Evolutionary conservation across 345 rosid genomes (phyloP), one percentile per base, ranked within the genome.

Genomic region (Syzygium jambos): DNA sequence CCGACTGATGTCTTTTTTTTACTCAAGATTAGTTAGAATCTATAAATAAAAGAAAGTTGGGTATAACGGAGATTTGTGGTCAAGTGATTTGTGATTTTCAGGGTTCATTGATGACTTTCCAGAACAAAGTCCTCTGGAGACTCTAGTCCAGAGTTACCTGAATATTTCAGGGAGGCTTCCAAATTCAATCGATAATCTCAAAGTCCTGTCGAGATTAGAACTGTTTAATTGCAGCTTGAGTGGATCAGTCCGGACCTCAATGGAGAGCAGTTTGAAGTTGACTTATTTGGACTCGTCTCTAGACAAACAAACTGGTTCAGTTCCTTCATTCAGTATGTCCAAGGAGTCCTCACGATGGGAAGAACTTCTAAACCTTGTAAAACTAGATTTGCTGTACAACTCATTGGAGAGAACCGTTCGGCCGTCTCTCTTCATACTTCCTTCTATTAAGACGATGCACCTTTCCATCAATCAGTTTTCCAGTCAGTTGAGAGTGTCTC

Each of bases 361-460:
- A 85, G 57, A 86, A 23, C 85, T 92, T 84, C 29, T 1, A 41
- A 89, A 89, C 41, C 92, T 94, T 30, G 85, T 29, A 25, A 77
- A 85, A 51, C 21, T 93, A 16, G 89, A 88, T 83, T 68, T 94
- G 23, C 46, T 57, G 4, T 9, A 51, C 38, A 95, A 95, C 52
- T 86, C 51, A 3, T 52, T 95, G 5, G 52, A 17, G 21, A 95
- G 94, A 9, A 89, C 73, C 3, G 88, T 93, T 7, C 92, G 90
- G 1, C 21, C 57, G 13, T 63, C 89, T 87, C 82, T 78, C 46
- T 86, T 93, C 29, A 3, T 34, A 16, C 84, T 84, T 38, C 90
- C 90, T 2, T 77, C 86, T 1, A 16, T 92, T 59, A 84, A 53
- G 65, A 51, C 49, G 52, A 86, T 87, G 29, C 23, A 15, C 4